A percentile compares a stretch with the other conserved stretches of the same genome.
phyloP scores from a whole-genome alignment of 768 basidiomycete species.

The Clathrus columnatus region DNA sequence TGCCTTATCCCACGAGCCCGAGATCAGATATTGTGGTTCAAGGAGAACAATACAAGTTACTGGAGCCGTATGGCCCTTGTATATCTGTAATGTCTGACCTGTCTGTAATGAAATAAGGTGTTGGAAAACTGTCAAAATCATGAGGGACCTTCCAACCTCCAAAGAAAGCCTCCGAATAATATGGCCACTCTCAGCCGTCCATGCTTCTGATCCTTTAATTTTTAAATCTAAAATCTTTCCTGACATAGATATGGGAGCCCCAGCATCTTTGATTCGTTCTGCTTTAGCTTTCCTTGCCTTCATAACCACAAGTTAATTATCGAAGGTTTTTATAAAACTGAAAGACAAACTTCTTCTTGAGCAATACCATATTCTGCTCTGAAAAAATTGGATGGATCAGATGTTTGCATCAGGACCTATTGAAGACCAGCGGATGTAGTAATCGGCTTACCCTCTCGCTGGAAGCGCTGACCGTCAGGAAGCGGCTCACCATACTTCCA shows the following conservation, averaged over 20 bases:
- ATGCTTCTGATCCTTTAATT: constrained; percentile 57
- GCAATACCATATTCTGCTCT: constrained; percentile 64
- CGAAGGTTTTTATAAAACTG: constrained; percentile 3
- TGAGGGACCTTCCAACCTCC: constrained; percentile 39
- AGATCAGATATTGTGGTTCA: constrained; percentile 54
- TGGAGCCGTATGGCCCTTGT: constrained; percentile 80
- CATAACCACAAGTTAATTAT: constrained; percentile 13
- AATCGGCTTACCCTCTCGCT: not conserved
- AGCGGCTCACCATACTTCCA: no score
- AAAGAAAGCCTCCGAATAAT: constrained; percentile 66
- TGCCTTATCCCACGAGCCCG: constrained; percentile 92
- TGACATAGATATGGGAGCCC: constrained; percentile 67
- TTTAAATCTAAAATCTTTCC: constrained; percentile 69
- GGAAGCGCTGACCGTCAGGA: no score
- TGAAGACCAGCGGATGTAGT: not conserved
- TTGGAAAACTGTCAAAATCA: not conserved
- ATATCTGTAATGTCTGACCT: constrained; percentile 68
- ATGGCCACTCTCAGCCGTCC: constrained; percentile 84
- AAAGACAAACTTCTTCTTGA: constrained; percentile 43
- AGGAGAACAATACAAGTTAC: constrained; percentile 76
- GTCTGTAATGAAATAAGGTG: constrained; percentile 40
- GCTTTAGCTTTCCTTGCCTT: constrained; percentile 71
- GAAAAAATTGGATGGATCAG: constrained; percentile 46
- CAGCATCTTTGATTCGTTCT: constrained; percentile 58
- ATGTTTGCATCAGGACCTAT: constrained; percentile 27